Evolutionary conservation across 768 basidiomycete species (phyloP), one percentile per base, ranked within the genome.

Genomic region (Suillus lakei): DNA sequence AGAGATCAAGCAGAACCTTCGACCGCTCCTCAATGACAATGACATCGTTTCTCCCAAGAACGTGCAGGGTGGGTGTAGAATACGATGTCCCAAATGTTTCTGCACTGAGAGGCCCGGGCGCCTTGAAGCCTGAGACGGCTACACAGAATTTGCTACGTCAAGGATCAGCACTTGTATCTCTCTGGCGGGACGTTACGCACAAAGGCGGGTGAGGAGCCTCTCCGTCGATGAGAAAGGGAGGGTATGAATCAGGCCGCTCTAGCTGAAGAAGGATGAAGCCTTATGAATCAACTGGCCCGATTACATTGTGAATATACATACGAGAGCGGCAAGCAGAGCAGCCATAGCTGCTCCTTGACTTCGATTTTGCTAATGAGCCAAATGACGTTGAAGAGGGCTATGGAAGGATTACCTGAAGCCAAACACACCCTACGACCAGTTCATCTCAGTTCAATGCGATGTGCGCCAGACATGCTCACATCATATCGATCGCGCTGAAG

Each of bases 341-440:
- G 91, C 93, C 77, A 93, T 83, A 5, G 86, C 87, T 18, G 91
- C 93, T 18, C 93, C 93, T 78, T 95, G 93, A 66, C 91, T 91
- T 53, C n/a, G 56, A 67, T 59, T 63, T 34, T 43, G 36, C 66
- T 43, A 34, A 63, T 71, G 39, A 61, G 36, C 18, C 51, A 28
- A 43, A 67, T 10, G 32, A 44, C 5, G 15, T 53, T 50, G 8
- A 46, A 46, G 39, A 59, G 18, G 16, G 6, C 12, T 15, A 30
- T 34, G 18, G 21, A 58, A 15, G 65, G 64, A 76, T 34, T 34
- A 88, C 90, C 91, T 93, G 73, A 93, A 93, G 7, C 92, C 92
- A 71, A 94, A 84, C 9, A 93, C 85, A 32, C 91, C 92, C 91
- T 93, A 69, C 23, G 48, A 32, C 48, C 28, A 13, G 10, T 16